Evolutionary conservation across 1,284 basidiomycete genomes (phyloP), one percentile per base, ranked within the genome.

Genomic region (Clitocybe nebularis): DNA sequence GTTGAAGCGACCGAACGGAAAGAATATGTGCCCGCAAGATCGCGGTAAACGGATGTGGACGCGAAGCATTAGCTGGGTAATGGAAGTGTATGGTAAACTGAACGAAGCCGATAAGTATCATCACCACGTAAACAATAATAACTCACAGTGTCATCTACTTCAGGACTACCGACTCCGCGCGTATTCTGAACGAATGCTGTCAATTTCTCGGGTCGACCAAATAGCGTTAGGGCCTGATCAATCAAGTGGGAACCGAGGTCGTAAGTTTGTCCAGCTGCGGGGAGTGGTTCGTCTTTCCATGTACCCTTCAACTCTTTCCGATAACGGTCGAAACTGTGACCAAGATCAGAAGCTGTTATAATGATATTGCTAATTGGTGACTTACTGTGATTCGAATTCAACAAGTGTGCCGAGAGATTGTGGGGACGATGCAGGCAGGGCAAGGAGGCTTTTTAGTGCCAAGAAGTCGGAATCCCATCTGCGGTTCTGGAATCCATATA

Each of bases 391-490:
- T 61, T 87, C 83, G 49, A 89, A 85, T 57, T 89, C 86, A n/a
- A 75, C 63, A 8, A 89, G 59, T 19, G 74, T 66, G 0, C 86
- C 89, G 33, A 89, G 60, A 4, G 72, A 77, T 47, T 72, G 63
- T 2, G 73, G 66, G 10, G 77, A 71, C 3, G 68, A 62, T 5
- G 69, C 53, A 5, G 77, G 81, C 46, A 79, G 66, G 11, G 69
- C 63, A 28, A 93, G 60, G 16, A 93, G 69, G 41, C 75, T 70
- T 56, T 77, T 75, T 41, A 93, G 68, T 4, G 89, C 80, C 41
- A 91, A 67, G 64, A 85, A 92, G 58, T 94, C 91, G 1, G 82
- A 80, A 62, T 90, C 87, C 79, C 82, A 90, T 51, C 88, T 74
- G 39, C 88, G 72, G 63, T 93, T 93, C 61, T 93, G 89, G 64